Conservation (phyloP, 768 basidiomycete genomes). For the Russula griseocarnosa region DNA sequence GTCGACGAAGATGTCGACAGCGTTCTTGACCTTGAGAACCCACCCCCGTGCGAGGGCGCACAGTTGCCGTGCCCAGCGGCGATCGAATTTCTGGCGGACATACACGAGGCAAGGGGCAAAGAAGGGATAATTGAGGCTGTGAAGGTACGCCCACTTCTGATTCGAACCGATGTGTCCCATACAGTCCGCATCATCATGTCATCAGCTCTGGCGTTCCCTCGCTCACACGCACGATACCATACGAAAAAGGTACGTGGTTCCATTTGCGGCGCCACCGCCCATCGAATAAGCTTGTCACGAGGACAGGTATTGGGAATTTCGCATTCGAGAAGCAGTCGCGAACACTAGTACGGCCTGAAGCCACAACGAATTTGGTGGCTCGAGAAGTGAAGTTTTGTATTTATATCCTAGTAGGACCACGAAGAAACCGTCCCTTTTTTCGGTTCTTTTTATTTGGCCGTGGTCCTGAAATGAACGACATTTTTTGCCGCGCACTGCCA, state of each 20-base stretch:
- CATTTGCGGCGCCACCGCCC: conserved; percentile 4
- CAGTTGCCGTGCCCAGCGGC: conserved; percentile 75
- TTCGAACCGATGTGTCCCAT: not conserved
- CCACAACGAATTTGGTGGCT: not conserved
- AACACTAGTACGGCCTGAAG: conserved; percentile 1
- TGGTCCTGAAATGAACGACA: not conserved
- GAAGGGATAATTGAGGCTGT: conserved; percentile 41
- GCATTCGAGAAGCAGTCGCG: conserved; percentile 51
- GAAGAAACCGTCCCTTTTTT: not conserved
- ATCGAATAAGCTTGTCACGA: conserved; percentile 26
- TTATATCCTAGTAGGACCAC: conserved; percentile 2
- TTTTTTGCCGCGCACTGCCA: not conserved
- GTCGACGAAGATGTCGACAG: conserved; percentile 36
- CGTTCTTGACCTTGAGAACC: conserved; percentile 70
- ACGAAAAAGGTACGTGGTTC: conserved; percentile 64
- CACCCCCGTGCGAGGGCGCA: conserved; percentile 58
- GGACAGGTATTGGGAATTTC: conserved; percentile 71
- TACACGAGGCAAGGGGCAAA: conserved; percentile 56
- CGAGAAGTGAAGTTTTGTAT: conserved; percentile 6
- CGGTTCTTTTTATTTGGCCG: conserved; percentile 1
- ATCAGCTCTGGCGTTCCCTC: conserved; percentile 66
- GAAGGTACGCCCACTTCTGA: conserved; percentile 30
- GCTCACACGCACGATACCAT: conserved; percentile 69
- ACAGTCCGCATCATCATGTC: not conserved
- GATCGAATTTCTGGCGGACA: conserved; percentile 82